Base-by-base conservation (phyloP, 2,329 filamentous ascomycete species). In the Didymella keratinophila region DNA sequence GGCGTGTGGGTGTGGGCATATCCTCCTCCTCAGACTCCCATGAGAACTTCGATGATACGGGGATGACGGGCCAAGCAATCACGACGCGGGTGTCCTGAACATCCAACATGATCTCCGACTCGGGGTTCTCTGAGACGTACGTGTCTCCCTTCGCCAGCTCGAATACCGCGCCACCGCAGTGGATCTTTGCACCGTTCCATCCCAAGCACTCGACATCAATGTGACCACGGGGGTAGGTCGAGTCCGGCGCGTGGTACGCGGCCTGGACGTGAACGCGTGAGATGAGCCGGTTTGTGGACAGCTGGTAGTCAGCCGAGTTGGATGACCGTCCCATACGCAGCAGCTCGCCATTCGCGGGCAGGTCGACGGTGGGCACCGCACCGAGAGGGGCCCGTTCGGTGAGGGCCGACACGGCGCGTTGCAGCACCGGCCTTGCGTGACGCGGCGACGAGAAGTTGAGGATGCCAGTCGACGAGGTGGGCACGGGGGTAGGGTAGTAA, bases 161-260 rank as follows among this genome's bases (percentile, higher is more conserved):
- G 82, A 91, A 94, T 3, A 92, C 90, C 66, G 89, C 88, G 56
- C 92, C 92, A 78, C 94, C 90, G 81, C 92, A 97, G 79, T 97
- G 93, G 67, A 99, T 80, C 80, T 92, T 96, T 65, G 95, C 83
- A 16, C 95, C 95, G 76, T 99, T 99, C 94, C 94, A 98, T 21
- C 95, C 95, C 71, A 90, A 86, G 82, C 95, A 99, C 71, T 92
- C 84, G 69, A 99, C 90, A 77, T 97, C 91, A 45, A 99, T 86
- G 76, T 87, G 89, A 75, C 90, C 91, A 62, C 87, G 84, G 67
- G 91, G 87, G 69, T 91, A 84, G 5, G 85, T 85, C 54, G 86
- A 83, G 20, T 84, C 80, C 12, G 91, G 87, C 21, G 89, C 84
- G 63, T 94, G 86, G 76, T 93, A 99, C 52, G 88, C 86, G 63